Conservation (phyloP, 2,329 filamentous ascomycete genomes). For the Colletotrichum sp. region DNA sequence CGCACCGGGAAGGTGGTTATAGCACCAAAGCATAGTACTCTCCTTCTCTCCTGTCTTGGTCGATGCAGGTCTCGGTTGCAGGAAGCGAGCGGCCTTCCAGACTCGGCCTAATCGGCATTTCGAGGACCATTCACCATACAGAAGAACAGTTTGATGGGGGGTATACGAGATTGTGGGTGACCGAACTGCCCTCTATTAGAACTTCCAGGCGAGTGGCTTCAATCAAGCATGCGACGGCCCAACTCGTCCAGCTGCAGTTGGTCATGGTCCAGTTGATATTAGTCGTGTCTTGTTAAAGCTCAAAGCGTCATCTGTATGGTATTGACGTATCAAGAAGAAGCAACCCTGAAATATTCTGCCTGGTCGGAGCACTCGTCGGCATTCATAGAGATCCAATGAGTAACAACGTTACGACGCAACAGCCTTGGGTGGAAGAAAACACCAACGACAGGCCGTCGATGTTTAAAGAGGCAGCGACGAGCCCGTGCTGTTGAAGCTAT, state of each 20-base stretch:
- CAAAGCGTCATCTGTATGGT: accelerated
- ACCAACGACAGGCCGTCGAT: neutral
- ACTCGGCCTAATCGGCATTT: neutral
- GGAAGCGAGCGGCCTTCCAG: neutral
- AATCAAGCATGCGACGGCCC: accelerated
- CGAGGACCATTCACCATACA: accelerated
- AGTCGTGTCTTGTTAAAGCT: neutral
- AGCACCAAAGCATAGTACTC: accelerated
- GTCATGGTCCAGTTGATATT: neutral
- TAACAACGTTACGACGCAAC: neutral
- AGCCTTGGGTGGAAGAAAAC: neutral
- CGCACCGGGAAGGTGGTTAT: neutral
- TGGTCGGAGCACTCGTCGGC: neutral
- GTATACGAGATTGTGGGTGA: neutral
- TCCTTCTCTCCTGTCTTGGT: neutral
- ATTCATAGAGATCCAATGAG: neutral
- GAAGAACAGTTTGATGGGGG: neutral
- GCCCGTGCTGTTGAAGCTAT: neutral
- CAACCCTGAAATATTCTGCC: accelerated
- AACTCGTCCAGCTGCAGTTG: accelerated
- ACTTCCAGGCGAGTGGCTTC: neutral
- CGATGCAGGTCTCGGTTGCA: neutral
- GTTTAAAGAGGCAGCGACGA: neutral
- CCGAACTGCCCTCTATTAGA: neutral
- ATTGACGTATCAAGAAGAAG: neutral